Percentiles rank a stretch among this genome's conserved stretches.
These are phyloP conservation scores for Candida argentea DNA, from an alignment of 805 yeast genomes.

Conservation along the genomic window DNA sequence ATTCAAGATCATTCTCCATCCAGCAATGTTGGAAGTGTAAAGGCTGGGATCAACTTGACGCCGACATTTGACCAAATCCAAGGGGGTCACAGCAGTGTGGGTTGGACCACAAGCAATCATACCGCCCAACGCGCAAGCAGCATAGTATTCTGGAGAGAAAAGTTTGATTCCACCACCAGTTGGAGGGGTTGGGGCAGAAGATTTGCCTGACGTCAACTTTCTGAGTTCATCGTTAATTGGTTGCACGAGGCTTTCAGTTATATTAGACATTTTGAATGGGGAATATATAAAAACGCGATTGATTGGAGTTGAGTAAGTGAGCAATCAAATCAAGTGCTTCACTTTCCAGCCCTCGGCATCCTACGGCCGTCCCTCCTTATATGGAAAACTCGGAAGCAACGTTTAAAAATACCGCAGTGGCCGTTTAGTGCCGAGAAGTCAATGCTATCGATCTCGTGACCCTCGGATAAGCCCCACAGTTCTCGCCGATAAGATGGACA, in stretches of 20 bases:
- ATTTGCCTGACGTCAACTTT: conserved; percentile 8
- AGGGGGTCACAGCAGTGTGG: conserved; percentile 85
- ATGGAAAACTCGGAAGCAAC: too few species aligned
- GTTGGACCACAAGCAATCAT: conserved; percentile 93
- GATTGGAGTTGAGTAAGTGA: too few species aligned
- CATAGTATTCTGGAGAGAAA: conserved; percentile 53
- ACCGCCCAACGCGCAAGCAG: conserved; percentile 71
- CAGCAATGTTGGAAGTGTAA: conserved; percentile 70
- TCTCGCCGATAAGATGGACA: too few species aligned
- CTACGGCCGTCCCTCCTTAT: too few species aligned
- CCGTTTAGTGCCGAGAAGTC: too few species aligned
- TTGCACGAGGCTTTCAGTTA: conserved; percentile 22
- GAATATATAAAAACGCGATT: too few species aligned
- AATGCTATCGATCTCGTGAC: too few species aligned
- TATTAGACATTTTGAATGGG: too few species aligned
- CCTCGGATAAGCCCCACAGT: too few species aligned
- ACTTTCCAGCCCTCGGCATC: too few species aligned
- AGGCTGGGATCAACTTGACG: conserved; percentile 72
- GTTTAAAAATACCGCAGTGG: too few species aligned
- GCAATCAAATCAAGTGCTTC: too few species aligned
- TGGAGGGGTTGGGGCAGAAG: conserved; percentile 2
- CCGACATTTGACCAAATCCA: conserved; percentile 89
- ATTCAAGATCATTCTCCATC: conserved; percentile 66
- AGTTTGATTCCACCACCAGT: conserved; percentile 32
- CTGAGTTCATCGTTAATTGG: conserved; percentile 20